phyloP scores from a whole-genome alignment of 2,329 filamentous ascomycete genomes.

The Coniochaeta ligniaria region DNA sequence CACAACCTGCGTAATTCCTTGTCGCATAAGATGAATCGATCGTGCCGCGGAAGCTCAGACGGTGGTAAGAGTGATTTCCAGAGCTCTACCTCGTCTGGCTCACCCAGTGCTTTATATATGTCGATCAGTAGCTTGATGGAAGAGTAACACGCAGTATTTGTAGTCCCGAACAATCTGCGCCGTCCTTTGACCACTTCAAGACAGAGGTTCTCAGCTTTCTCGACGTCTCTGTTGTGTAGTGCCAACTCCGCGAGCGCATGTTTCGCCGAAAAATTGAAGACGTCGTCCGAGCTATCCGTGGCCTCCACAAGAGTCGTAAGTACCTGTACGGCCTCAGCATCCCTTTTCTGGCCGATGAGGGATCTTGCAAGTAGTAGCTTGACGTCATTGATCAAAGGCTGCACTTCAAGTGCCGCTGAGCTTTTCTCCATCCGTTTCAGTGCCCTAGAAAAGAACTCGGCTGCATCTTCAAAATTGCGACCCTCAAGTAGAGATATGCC shows the following conservation, averaged over 20 bases:
- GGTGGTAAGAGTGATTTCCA: neutral
- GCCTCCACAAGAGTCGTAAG: neutral
- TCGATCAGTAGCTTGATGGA: neutral
- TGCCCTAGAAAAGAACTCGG: neutral
- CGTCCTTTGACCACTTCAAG: neutral
- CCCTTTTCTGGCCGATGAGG: neutral
- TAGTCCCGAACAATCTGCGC: neutral
- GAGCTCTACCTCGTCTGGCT: neutral
- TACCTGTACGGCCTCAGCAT: neutral
- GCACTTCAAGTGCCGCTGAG: neutral
- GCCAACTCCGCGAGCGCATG: neutral
- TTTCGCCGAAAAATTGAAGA: neutral
- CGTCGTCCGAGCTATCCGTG: neutral
- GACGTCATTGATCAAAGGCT: neutral
- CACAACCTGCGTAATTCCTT: neutral
- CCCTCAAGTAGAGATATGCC: neutral
- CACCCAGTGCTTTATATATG: neutral
- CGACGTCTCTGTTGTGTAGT: neutral
- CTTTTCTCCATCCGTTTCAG: neutral
- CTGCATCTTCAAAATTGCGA: neutral
- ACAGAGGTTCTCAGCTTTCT: neutral
- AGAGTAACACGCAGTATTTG: neutral
- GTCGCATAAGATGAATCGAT: neutral
- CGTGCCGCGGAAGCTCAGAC: neutral
- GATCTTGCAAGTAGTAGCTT: neutral